Percentiles rank a stretch among this genome's conserved stretches.
phyloP scores from a whole-genome alignment of 2,329 filamentous ascomycete genomes.

The Colletotrichum godetiae region DNA sequence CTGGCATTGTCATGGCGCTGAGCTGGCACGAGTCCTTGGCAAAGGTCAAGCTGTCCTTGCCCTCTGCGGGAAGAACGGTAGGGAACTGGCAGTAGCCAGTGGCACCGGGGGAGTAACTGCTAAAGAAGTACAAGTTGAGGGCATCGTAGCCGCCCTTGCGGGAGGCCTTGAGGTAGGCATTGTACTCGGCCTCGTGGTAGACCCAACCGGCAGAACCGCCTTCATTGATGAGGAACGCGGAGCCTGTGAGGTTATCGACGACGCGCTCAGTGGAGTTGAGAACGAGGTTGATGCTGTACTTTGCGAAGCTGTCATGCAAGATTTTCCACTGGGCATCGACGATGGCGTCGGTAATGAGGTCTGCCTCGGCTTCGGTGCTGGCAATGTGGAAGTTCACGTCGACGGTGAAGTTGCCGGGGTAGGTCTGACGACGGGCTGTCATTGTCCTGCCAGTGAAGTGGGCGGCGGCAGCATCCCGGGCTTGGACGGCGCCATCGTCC shows the following conservation, averaged over 20 bases:
- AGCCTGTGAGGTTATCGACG: slow-evolving; percentile 39
- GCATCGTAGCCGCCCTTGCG: slow-evolving; percentile 53
- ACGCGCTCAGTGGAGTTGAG: slow-evolving; percentile 40
- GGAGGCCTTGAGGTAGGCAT: slow-evolving; percentile 20
- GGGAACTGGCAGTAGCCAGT: slow-evolving; percentile 62
- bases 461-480: neutral
- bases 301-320: slow-evolving; percentile 37
- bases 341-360: slow-evolving; percentile 35
- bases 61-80: slow-evolving; percentile 2
- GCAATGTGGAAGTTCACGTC: slow-evolving; percentile 42
- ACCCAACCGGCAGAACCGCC: slow-evolving; percentile 36
- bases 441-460: neutral
- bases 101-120: slow-evolving; percentile 46
- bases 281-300: slow-evolving; percentile 38
- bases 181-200: slow-evolving; percentile 17
- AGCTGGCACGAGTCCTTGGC: slow-evolving; percentile 25
- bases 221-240: slow-evolving; percentile 39
- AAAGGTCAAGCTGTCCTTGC: slow-evolving; percentile 10
- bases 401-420: slow-evolving; percentile 39
- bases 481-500: slow-evolving; percentile 15
- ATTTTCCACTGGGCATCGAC: slow-evolving; percentile 38
- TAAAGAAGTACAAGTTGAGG: slow-evolving; percentile 61
- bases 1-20: slow-evolving; percentile 34
- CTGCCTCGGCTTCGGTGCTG: slow-evolving; percentile 39
- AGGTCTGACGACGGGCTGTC: slow-evolving; percentile 5